Evolutionary conservation across 2,329 filamentous ascomycete species (phyloP).

Genomic region (Conoideocrella luteorostrata): DNA sequence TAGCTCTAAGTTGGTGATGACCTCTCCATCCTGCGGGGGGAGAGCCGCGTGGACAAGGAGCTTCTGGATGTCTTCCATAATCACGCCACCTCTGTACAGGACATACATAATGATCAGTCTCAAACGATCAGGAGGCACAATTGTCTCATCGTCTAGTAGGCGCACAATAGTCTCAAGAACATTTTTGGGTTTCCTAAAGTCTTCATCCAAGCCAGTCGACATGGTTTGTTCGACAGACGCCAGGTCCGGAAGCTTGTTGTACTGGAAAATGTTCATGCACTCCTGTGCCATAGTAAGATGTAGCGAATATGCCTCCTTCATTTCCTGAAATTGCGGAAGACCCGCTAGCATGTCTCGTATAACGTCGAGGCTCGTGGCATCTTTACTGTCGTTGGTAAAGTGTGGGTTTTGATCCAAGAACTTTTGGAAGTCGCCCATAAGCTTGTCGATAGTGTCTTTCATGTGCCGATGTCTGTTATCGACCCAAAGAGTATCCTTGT

Average conservation of each 20-base stretch:
- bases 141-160: conserved; percentile 77
- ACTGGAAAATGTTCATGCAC: conserved; percentile 89
- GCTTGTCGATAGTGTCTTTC: conserved; percentile 93
- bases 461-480: conserved; percentile 93
- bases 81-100: conserved; percentile 77
- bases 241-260: conserved; percentile 77
- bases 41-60: conserved; percentile 78
- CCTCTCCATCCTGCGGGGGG: conserved; percentile 64
- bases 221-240: conserved; percentile 85
- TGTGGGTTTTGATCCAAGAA: conserved; percentile 90
- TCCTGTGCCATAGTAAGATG: conserved; percentile 96
- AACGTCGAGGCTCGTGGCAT: conserved; percentile 72
- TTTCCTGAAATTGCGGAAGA: conserved; percentile 87
- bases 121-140: conserved; percentile 67
- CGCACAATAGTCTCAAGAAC: conserved; percentile 78
- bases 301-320: conserved; percentile 90
- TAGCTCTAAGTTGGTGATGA: conserved; percentile 71
- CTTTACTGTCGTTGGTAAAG: conserved; percentile 65
- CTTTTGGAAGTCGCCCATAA: conserved; percentile 86
- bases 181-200: conserved; percentile 85
- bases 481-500: conserved; percentile 92
- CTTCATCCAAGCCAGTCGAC: conserved; percentile 88
- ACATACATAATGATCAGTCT: conserved; percentile 82
- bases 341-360: conserved; percentile 98
- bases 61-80: conserved; percentile 76